Conservation (phyloP, 495 filamentous ascomycete species). For the Talaromyces ruber region DNA sequence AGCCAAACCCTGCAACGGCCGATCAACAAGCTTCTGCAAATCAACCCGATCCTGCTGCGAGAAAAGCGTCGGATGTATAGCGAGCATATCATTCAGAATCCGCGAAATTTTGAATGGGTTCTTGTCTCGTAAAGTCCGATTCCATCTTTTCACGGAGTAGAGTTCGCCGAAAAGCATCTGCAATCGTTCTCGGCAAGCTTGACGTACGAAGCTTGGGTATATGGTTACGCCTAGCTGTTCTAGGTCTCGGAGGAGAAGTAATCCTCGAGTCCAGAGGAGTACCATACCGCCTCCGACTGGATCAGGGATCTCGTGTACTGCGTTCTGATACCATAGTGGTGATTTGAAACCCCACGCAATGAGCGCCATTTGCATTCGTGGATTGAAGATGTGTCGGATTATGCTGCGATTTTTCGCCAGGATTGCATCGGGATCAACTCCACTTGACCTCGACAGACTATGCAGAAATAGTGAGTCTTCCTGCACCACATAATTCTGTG, state of each 20-base stretch:
- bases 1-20: not conserved
- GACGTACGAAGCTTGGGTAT: constrained; percentile 20
- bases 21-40: constrained; percentile 3
- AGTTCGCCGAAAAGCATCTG: constrained; percentile 37
- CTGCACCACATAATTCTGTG: constrained; percentile 22
- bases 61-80: constrained; percentile 18
- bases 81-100: constrained; percentile 22
- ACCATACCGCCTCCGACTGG: constrained; percentile 10
- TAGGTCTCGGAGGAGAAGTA: constrained; percentile 42
- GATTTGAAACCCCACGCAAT: constrained; percentile 52
- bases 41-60: not conserved
- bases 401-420: constrained; percentile 8
- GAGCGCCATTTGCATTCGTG: constrained; percentile 40
- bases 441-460: constrained; percentile 4
- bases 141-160: constrained; percentile 21
- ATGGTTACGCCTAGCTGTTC: constrained; percentile 38
- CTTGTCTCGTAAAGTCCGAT: constrained; percentile 25
- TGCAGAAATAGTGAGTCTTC: constrained; percentile 1
- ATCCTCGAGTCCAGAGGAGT: constrained; percentile 39
- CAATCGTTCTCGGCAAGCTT: constrained; percentile 40
- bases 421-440: not conserved
- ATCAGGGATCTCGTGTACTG: not conserved
- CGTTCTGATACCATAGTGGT: constrained; percentile 6
- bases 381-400: constrained; percentile 36
- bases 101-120: constrained; percentile 25